Evolutionary conservation across 345 rosid species (phyloP), one percentile per base, ranked within the genome.

Genomic region (Eucalyptus erythrocorys): DNA sequence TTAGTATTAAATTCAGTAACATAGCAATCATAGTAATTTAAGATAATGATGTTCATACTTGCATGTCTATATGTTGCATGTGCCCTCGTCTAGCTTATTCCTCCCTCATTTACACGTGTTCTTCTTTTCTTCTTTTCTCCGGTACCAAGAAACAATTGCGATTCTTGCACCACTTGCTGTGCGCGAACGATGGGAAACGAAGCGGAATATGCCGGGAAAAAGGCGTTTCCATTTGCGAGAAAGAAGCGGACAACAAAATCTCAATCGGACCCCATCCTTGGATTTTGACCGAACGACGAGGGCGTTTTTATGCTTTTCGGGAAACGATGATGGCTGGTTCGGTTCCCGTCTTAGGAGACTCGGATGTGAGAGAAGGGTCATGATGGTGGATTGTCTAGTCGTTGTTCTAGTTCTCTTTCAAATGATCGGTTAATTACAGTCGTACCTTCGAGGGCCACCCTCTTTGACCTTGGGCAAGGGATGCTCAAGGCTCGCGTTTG

Each of bases 401-500:
- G 32, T 12, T 59, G 68, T 27, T 59, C 32, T 27, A 5, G 68
- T 11, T 59, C 68, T 12, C 14, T 59, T 59, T 6, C 68, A 27
- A 59, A 59, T 59, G n/a, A 59, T 59, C 32, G 68, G 32, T 59
- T 59, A 59, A 59, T 59, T 59, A 59, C 68, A 16, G 68, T 59
- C 68, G 32, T 59, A 27, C 68, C 32, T 12, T 5, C 6, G 6
- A 24, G 61, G 5, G 61, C 30, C 13, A 24, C 13, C 30, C 27
- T 55, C 6, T 0, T 55, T 22, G 30, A 55, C 61, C 61, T 55
- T 0, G 3, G 15, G 66, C 66, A 11, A 59, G 66, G 3, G 64
- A 57, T 3, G 3, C 64, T 13, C 1, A 0, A 51, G 57, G 57
- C 24, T 51, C 8, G 26, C 1, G 3, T 13, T 26, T 57, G 13